phyloP scores from a whole-genome alignment of 106 monocot species.

The Platanthera zijinensis region DNA sequence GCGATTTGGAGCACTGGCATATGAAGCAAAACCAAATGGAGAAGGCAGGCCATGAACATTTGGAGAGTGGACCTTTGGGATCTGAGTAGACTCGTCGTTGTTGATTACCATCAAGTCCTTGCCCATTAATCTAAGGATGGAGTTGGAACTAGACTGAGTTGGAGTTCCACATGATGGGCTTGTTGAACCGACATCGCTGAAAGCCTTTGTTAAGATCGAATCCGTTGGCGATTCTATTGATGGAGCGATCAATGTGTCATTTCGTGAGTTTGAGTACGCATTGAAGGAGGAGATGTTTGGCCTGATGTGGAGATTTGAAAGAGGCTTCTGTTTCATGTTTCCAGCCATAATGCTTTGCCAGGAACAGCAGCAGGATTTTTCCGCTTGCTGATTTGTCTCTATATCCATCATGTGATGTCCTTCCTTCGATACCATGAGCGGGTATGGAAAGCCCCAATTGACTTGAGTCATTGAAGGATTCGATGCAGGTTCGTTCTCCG shows the following conservation, averaged over 20 bases:
- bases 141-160: slow-evolving; percentile 6
- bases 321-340: background rate
- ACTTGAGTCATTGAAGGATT: slow-evolving; percentile 4
- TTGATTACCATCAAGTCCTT: slow-evolving; percentile 19
- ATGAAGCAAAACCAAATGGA: slow-evolving; percentile 4
- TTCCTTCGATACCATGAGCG: background rate
- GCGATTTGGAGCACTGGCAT: background rate
- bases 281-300: slow-evolving; percentile 6
- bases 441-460: background rate
- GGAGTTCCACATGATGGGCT: slow-evolving; percentile 5
- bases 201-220: slow-evolving; percentile 6
- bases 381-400: slow-evolving; percentile 3
- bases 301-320: slow-evolving; percentile 9
- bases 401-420: slow-evolving; percentile 3
- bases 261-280: background rate
- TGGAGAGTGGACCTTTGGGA: background rate
- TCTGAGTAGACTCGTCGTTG: slow-evolving; percentile 11
- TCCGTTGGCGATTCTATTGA: slow-evolving; percentile 13
- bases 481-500: slow-evolving; percentile 1
- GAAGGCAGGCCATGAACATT: background rate
- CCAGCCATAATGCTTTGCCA: slow-evolving; percentile 1
- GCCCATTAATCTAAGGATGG: slow-evolving; percentile 22
- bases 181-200: background rate
- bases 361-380: slow-evolving; percentile 33
- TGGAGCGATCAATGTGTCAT: background rate